These are phyloP conservation scores for Sicyos edulis DNA, from an alignment of 306 rosid species.

Conservation along the genomic window DNA sequence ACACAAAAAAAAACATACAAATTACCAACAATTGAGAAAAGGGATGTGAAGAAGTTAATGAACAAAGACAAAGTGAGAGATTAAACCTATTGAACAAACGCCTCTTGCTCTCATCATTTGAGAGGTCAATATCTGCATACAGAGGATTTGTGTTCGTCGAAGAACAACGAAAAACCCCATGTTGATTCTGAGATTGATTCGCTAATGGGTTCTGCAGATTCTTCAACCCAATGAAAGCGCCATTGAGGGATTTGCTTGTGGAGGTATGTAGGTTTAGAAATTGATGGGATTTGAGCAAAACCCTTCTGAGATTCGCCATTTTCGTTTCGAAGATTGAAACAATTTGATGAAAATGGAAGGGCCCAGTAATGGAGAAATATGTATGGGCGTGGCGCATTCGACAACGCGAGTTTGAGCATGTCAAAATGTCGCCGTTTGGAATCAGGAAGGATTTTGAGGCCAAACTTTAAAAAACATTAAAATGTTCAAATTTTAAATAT, in stretches of 20 bases:
- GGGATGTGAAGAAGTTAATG: not conserved
- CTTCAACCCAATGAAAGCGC: not conserved
- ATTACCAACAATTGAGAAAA: not conserved
- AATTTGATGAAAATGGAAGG: too few species aligned
- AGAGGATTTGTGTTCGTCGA: slow-evolving; percentile 26
- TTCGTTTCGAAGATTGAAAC: too few species aligned
- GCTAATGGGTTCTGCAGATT: not conserved
- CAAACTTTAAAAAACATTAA: too few species aligned
- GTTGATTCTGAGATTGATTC: slow-evolving; percentile 13
- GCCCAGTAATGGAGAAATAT: too few species aligned
- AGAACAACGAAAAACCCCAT: slow-evolving; percentile 27
- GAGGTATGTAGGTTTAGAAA: not conserved
- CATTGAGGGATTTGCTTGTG: slow-evolving; percentile 1
- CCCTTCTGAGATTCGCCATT: slow-evolving; percentile 5
- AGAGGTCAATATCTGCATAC: slow-evolving; percentile 44
- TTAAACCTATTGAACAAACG: slow-evolving; percentile 58
- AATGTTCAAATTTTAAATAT: too few species aligned
- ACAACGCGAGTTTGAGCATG: too few species aligned
- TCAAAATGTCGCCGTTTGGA: too few species aligned
- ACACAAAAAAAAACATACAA: not conserved
- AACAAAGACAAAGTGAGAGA: not conserved
- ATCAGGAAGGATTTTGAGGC: too few species aligned
- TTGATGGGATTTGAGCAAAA: not conserved
- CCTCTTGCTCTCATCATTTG: slow-evolving; percentile 64
- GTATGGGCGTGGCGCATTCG: too few species aligned